Conservation (phyloP, 345 rosid genomes). For the Jatropha curcas region DNA sequence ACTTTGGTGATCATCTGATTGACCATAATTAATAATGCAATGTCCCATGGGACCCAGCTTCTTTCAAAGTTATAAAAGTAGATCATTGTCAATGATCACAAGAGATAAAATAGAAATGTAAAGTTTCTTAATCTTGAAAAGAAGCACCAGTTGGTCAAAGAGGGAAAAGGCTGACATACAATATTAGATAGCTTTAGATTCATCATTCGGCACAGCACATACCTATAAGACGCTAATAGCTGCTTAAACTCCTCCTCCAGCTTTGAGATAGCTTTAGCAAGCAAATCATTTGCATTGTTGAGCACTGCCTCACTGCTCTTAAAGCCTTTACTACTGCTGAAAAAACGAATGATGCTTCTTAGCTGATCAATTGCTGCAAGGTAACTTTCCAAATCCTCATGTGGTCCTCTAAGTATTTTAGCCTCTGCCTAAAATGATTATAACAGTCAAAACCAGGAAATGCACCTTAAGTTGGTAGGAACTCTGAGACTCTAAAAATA, state of each 20-base stretch:
- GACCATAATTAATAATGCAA: not conserved
- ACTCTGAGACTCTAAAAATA: not conserved
- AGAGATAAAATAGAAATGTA: not conserved
- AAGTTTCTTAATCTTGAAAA: not conserved
- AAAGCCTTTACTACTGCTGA: slow-evolving; percentile 66
- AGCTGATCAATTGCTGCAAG: slow-evolving; percentile 86
- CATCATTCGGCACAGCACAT: slow-evolving; percentile 19
- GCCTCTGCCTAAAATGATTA: slow-evolving; percentile 71
- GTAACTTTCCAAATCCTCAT: slow-evolving; percentile 90
- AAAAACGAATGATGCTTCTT: slow-evolving; percentile 66
- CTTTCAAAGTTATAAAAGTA: not conserved
- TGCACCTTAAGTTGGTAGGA: not conserved
- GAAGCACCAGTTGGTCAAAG: not conserved
- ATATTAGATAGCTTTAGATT: not conserved
- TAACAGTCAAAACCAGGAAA: slow-evolving; percentile 17
- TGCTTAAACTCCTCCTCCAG: slow-evolving; percentile 94
- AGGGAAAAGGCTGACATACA: not conserved
- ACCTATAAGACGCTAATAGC: slow-evolving; percentile 81
- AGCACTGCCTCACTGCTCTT: slow-evolving; percentile 71
- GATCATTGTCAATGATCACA: not conserved
- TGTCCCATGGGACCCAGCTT: not conserved
- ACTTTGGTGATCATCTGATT: too few species aligned
- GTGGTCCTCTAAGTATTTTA: slow-evolving; percentile 91
- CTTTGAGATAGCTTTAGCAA: slow-evolving; percentile 87
- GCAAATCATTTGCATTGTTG: slow-evolving; percentile 69